Evolutionary conservation across 345 rosid genomes (phyloP), one percentile per base, ranked within the genome.

Genomic region (Turritis glabra): DNA sequence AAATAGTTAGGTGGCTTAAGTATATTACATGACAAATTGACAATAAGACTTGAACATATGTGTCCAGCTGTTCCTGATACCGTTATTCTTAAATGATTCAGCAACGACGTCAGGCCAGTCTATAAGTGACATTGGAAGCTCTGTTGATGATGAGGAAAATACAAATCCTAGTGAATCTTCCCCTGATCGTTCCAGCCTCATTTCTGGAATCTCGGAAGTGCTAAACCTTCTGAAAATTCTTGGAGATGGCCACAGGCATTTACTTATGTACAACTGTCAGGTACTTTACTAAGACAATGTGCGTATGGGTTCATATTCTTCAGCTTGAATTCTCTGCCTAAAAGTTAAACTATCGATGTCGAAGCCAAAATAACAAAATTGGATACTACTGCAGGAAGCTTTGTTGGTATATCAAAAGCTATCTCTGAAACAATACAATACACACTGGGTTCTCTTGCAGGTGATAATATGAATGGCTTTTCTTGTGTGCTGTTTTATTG

Each of bases 191-290:
- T 74, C 87, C 68, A 86, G 64, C 77, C 57, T 89, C 41, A 41
- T 81, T 72, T 82, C 53, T 75, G 96, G 93, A 63, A 79, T 89
- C 64, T 78, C 81, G 54, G 97, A 91, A 79, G 72, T 80, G 80
- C 81, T 91, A 71, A 71, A 78, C 76, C 95, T 94, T 75, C 67
- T 94, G 79, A 91, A 84, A 80, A 58, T 74, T 81, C 80, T 89
- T 65, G 95, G 97, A 64, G 92, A 94, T 78, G 95, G 95, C 60
- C 85, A 88, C 72, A 88, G 93, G 77, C 79, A 86, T 77, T 86
- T 87, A 69, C 90, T 84, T 83, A 56, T 80, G 83, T 85, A 84
- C 76, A 83, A 85, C 51, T 87, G 96, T 76, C 84, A 91, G 98
- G 95, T 94, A 86, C 41, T 69, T 23, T 47, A 58, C 21, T 44